Conservation (phyloP, 495 filamentous ascomycete species). For the Terfezia claveryi region DNA sequence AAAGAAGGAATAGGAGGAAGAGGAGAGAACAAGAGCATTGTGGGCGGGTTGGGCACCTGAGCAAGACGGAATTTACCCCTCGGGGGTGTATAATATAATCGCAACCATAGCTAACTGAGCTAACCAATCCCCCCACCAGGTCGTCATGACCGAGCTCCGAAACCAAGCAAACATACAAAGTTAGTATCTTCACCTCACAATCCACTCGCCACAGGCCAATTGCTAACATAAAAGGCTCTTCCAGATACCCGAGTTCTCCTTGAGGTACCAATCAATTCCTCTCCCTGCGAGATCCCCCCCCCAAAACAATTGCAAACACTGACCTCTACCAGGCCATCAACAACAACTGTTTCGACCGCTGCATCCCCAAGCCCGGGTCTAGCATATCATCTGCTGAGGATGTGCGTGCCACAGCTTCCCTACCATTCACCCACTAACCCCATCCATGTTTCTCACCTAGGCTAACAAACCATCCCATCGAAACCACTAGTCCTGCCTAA, state of each 20-base stretch:
- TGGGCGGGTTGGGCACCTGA: no score
- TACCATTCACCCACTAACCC: no score
- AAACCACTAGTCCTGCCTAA: conserved; percentile 40
- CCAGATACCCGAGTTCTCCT: conserved; percentile 12
- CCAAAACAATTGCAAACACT: background rate
- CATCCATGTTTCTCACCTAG: background rate
- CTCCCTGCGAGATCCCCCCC: background rate
- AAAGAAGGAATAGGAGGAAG: no score
- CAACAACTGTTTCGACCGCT: conserved; percentile 87
- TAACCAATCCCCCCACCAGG: background rate
- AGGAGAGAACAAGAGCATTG: no score
- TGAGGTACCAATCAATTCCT: conserved; percentile 10
- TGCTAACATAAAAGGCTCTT: background rate
- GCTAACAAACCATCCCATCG: background rate
- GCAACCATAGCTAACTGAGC: no score
- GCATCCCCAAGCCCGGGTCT: conserved; percentile 62
- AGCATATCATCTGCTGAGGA: conserved; percentile 51
- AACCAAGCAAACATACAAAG: background rate
- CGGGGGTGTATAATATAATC: no score
- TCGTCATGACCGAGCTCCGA: background rate
- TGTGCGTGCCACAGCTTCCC: conserved; percentile 1
- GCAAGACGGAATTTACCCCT: no score
- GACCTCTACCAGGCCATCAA: conserved; percentile 55
- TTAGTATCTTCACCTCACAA: background rate
- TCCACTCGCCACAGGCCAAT: background rate